A percentile compares a stretch with the other conserved stretches of the same genome.
Conservation (phyloP, 1,284 basidiomycete genomes). For the Dichomitus squalens region DNA sequence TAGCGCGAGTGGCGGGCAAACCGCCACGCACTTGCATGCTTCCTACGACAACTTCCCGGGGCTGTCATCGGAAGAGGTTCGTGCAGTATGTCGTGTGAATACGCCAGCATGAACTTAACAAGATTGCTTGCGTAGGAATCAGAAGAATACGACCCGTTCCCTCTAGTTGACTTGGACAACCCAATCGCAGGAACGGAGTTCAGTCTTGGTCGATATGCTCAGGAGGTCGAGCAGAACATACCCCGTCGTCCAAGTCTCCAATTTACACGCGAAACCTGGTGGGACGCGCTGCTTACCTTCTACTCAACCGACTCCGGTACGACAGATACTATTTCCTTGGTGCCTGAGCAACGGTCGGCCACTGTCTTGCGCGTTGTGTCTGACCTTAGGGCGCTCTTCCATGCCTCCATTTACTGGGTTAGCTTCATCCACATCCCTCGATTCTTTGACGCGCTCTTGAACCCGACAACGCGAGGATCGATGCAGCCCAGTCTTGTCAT, state of each 20-base stretch:
- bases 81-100: not conserved
- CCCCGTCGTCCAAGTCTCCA: constrained; percentile 15
- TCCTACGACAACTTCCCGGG: constrained; percentile 6
- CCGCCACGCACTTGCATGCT: not conserved
- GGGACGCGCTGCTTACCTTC: constrained; percentile 22
- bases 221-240: not conserved
- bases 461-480: constrained; percentile 48
- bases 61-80: constrained; percentile 7
- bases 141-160: constrained; percentile 22
- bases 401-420: constrained; percentile 65
- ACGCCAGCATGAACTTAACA: not conserved
- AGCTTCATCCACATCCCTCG: constrained; percentile 70
- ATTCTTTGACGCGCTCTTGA: constrained; percentile 60
- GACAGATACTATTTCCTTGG: constrained; percentile 31
- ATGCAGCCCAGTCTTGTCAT: constrained; percentile 71
- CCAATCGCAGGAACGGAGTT: not conserved
- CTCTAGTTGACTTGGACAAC: constrained; percentile 9
- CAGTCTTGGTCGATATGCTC: not conserved
- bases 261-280: constrained; percentile 23
- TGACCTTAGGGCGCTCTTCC: constrained; percentile 67
- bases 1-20: not conserved
- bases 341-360: constrained; percentile 46
- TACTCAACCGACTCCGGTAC: constrained; percentile 17
- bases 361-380: constrained; percentile 30
- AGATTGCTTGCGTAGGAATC: not conserved